A percentile compares a stretch with the other conserved stretches of the same genome.
These are phyloP conservation scores for Magnolia officinalis DNA, from an alignment of 164 flowering plant species.

Conservation along the genomic window DNA sequence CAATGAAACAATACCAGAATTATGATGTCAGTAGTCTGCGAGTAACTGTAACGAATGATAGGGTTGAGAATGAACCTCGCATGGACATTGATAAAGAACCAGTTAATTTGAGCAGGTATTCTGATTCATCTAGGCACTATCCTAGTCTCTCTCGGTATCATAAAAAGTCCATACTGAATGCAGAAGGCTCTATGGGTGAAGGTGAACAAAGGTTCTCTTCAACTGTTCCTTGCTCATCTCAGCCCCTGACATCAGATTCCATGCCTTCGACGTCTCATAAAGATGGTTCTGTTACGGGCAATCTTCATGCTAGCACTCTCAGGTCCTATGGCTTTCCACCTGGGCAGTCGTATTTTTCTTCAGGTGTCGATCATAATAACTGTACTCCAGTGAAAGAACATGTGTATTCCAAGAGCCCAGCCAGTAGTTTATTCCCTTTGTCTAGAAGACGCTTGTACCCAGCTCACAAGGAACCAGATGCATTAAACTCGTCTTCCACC, in stretches of 20 bases:
- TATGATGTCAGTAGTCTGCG: slow-evolving; percentile 11
- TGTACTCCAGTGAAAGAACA: neutral
- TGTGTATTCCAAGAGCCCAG: neutral
- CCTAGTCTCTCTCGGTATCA: slow-evolving; percentile 6
- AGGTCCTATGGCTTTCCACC: slow-evolving; percentile 8
- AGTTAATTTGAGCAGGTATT: slow-evolving; percentile 4
- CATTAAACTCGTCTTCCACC: neutral
- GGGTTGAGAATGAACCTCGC: slow-evolving; percentile 9
- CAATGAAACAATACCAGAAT: neutral
- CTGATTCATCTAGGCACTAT: slow-evolving; percentile 10
- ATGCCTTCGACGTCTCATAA: slow-evolving; percentile 9
- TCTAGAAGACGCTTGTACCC: slow-evolving; percentile 2
- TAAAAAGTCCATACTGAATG: slow-evolving; percentile 6
- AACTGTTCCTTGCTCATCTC: neutral
- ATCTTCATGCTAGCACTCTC: slow-evolving; percentile 11
- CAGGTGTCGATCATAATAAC: no score
- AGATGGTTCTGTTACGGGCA: slow-evolving; percentile 12
- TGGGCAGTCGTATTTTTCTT: neutral
- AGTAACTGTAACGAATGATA: slow-evolving; percentile 7
- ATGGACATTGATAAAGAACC: slow-evolving; percentile 7
- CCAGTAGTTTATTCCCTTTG: neutral
- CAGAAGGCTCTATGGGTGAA: slow-evolving; percentile 6
- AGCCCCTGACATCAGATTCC: slow-evolving; percentile 4
- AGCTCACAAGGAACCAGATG: neutral
- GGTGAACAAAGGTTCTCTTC: slow-evolving; percentile 12